Evolutionary conservation across 345 rosid species (phyloP), one percentile per base, ranked within the genome.

Genomic region (Euphorbia peplus): DNA sequence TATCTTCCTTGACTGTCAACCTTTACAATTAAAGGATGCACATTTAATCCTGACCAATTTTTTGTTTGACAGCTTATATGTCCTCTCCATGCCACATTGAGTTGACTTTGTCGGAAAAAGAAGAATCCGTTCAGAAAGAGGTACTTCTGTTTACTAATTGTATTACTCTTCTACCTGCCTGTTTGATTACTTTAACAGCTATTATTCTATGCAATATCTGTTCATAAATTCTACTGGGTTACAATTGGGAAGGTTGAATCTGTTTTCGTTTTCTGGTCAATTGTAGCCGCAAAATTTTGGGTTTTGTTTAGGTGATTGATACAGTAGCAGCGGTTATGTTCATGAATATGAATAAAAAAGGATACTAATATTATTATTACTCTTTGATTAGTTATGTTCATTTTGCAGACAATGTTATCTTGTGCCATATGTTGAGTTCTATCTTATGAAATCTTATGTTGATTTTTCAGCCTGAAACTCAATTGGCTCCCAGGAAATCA

Each of bases 71-170:
- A 88, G 93, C 92, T 30, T 88, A 85, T 72, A 88, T 88, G 95
- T 85, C 95, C 39, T 83, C 85, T 8, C 97, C 92, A 4, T 86
- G 95, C 51, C 90, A 88, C 79, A 88, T 88, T 65, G 92, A 86
- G 78, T 71, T 87, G 53, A 81, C 63, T 37, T 73, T 90, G 68
- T 86, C 88, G 1, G 96, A 87, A 61, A 88, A 87, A 70, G 92
- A 90, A 73, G 92, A 85, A 61, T 54, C 91, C 52, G 90, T 86
- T 35, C 78, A 80, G 77, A 85, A 85, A 74, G 93, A 87, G 85
- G 95, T 88, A 79, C 51, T 24, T 2, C 37, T 39, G 24, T 39
- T 13, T 8, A 19, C 25, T 25, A 29, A 57, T 30, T 29, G 66
- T 48, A 16, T 2, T 14, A 48, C 56, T 4, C 18, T 48, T 22